Conservation (phyloP, 164 flowering plant genomes). For the Warburgia ugandensis region DNA sequence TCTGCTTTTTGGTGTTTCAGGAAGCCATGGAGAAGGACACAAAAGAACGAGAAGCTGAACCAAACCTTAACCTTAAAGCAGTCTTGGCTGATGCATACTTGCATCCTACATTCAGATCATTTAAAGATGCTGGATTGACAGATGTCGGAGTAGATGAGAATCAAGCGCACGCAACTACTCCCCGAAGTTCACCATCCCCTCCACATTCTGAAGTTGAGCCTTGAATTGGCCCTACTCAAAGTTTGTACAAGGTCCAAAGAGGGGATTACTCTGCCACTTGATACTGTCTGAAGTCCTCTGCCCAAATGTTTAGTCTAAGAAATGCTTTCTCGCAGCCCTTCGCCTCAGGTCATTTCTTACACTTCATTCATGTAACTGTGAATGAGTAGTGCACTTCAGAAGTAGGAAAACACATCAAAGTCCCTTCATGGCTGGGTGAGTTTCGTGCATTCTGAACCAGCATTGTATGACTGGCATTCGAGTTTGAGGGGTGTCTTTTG, state of each 20-base stretch:
- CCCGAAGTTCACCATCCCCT: conserved; percentile 44
- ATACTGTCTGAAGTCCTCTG: no score
- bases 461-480: no score
- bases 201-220: conserved; percentile 30
- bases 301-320: no score
- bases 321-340: not conserved
- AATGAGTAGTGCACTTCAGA: not conserved
- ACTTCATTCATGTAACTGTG: conserved; percentile 1
- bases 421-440: no score
- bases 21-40: conserved; percentile 89
- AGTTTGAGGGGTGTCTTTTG: no score
- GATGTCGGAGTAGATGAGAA: conserved; percentile 61
- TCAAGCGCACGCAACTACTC: conserved; percentile 26
- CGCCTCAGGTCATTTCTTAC: not conserved
- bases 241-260: not conserved
- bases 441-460: no score
- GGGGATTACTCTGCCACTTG: no score
- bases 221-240: not conserved
- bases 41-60: conserved; percentile 48
- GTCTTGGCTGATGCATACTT: conserved; percentile 82
- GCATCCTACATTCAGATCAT: conserved; percentile 83
- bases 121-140: conserved; percentile 45
- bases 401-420: not conserved
- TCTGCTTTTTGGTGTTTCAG: conserved; percentile 29
- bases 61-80: conserved; percentile 52